phyloP scores from a whole-genome alignment of 2,329 filamentous ascomycete species.

The Pyrenochaeta sp. region DNA sequence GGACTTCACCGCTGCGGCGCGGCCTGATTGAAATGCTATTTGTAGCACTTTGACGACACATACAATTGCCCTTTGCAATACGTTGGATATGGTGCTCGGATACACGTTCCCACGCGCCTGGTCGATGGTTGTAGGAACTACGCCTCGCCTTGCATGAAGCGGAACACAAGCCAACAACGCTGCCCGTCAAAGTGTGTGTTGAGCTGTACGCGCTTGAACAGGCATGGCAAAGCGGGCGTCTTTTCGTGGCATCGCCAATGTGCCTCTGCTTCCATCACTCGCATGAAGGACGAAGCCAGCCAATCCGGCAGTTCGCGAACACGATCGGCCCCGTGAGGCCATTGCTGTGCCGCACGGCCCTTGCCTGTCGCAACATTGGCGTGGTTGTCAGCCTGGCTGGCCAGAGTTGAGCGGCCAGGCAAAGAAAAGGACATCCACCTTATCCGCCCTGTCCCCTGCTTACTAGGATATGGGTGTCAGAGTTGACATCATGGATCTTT shows the following conservation, averaged over 20 bases:
- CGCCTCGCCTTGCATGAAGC: conserved; percentile 16
- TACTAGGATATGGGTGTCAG: conserved; percentile 16
- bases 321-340: conserved; percentile 8
- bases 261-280: conserved; percentile 20
- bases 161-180: conserved; percentile 8
- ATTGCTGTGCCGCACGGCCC: conserved; percentile 18
- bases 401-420: conserved; percentile 15
- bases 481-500: conserved; percentile 13
- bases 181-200: conserved; percentile 7
- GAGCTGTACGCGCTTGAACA: conserved; percentile 13
- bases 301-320: conserved; percentile 2
- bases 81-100: conserved; percentile 11
- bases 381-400: conserved; percentile 11
- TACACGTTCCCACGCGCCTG: conserved; percentile 17
- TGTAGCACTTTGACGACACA: conserved; percentile 7
- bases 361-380: conserved; percentile 16
- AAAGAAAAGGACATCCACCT: conserved; percentile 9
- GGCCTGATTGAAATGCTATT: conserved; percentile 12
- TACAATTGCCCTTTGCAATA: conserved; percentile 5
- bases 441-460: conserved; percentile 9
- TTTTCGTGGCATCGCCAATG: conserved; percentile 18
- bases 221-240: conserved; percentile 17
- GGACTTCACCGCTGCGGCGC: conserved; percentile 26
- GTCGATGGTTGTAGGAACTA: conserved; percentile 17
- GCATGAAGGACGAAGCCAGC: neutral